A percentile compares a stretch with the other conserved stretches of the same genome.
phyloP scores from a whole-genome alignment of 2,329 filamentous ascomycete species.

The Trichothecium sympodiale region DNA sequence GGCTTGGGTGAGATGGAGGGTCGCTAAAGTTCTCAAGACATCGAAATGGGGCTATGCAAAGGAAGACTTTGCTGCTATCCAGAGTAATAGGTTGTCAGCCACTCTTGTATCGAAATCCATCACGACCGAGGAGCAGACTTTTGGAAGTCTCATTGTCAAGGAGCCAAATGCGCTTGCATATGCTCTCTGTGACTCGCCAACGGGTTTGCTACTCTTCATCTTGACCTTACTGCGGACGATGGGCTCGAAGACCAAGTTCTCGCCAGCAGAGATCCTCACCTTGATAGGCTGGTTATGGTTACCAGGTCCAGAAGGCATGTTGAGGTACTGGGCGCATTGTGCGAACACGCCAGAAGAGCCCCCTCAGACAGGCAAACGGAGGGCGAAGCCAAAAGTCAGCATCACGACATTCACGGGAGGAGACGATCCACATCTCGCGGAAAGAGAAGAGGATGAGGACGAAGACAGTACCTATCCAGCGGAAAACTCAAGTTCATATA shows the following conservation, averaged over 20 bases:
- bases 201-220: slow-evolving; percentile 44
- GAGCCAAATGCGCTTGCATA: slow-evolving; percentile 48
- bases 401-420: slow-evolving; percentile 37
- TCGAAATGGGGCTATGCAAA: slow-evolving; percentile 44
- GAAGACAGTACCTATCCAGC: slow-evolving; percentile 8
- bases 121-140: slow-evolving; percentile 11
- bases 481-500: slow-evolving; percentile 22
- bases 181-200: slow-evolving; percentile 50
- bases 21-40: slow-evolving; percentile 37
- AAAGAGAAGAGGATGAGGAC: background rate
- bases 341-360: slow-evolving; percentile 19
- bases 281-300: slow-evolving; percentile 54
- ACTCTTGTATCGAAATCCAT: background rate
- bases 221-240: slow-evolving; percentile 33
- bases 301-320: slow-evolving; percentile 49
- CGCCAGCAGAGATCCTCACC: slow-evolving; percentile 44
- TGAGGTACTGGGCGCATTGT: slow-evolving; percentile 44
- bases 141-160: slow-evolving; percentile 14
- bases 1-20: slow-evolving; percentile 43
- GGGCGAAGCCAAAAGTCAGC: slow-evolving; percentile 25
- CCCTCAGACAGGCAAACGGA: slow-evolving; percentile 10
- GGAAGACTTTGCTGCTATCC: slow-evolving; percentile 36
- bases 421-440: slow-evolving; percentile 8
- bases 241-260: slow-evolving; percentile 28
- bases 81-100: slow-evolving; percentile 9